A percentile compares a stretch with the other conserved stretches of the same genome.
Evolutionary conservation across 2,329 filamentous ascomycete species (phyloP).

Genomic region (Cercospora brassicicola): DNA sequence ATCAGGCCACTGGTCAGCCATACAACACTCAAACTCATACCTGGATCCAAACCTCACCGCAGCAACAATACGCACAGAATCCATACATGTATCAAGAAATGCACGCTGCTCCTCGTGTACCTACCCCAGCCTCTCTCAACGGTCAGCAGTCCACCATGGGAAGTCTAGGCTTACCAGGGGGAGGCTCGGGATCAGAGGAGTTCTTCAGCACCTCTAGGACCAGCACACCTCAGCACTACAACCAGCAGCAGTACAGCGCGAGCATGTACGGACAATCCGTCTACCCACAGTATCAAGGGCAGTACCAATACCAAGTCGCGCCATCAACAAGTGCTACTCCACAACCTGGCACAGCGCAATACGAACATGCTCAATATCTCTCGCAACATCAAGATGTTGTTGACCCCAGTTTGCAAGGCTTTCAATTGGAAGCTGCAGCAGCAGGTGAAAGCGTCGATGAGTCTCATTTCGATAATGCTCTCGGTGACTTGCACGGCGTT

Average conservation of each 20-base stretch:
- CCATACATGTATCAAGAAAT: conserved; percentile 33
- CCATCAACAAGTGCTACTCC: conserved; percentile 20
- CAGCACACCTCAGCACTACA: conserved; percentile 36
- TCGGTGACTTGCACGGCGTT: conserved; percentile 29
- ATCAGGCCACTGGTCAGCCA: conserved; percentile 29
- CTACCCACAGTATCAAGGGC: conserved; percentile 32
- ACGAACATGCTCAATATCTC: conserved; percentile 38
- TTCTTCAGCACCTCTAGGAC: conserved; percentile 34
- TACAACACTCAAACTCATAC: conserved; percentile 34
- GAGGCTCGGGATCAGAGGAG: conserved; percentile 34
- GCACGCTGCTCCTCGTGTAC: conserved; percentile 28
- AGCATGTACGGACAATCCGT: conserved; percentile 28
- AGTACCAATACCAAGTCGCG: conserved; percentile 24
- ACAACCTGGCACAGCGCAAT: conserved; percentile 28
- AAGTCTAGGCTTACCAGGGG: conserved; percentile 37
- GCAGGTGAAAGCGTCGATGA: conserved; percentile 17
- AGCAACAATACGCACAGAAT: conserved; percentile 28
- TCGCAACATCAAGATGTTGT: conserved; percentile 36
- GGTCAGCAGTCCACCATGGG: conserved; percentile 33
- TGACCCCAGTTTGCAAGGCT: conserved; percentile 35
- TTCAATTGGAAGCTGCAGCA: conserved; percentile 21
- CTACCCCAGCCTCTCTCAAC: conserved; percentile 32
- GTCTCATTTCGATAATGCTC: conserved; percentile 35
- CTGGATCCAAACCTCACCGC: conserved; percentile 31
- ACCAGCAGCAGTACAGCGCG: conserved; percentile 13